Conservation (phyloP, 179 eudicot genomes). For the Nepenthes alata region DNA sequence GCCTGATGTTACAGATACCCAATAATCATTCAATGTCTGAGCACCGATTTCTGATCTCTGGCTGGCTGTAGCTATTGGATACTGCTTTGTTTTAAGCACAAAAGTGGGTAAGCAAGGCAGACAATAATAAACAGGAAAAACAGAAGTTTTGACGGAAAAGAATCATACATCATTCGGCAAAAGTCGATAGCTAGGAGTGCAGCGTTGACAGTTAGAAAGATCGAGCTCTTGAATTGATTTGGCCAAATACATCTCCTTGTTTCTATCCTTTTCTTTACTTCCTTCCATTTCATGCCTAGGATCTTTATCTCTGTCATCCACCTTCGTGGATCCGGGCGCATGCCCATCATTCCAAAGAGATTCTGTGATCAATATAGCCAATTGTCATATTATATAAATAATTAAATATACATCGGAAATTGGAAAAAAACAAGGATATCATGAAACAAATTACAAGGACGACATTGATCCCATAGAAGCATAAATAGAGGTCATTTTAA, state of each 20-base stretch:
- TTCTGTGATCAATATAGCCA: conserved; percentile 32
- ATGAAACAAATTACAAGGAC: no score
- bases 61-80: conserved; percentile 75
- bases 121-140: conserved; percentile 4
- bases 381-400: conserved; percentile 3
- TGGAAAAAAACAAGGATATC: no score
- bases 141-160: conserved; percentile 1
- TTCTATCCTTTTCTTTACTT: conserved; percentile 53
- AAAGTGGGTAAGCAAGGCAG: conserved; percentile 6
- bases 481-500: no score
- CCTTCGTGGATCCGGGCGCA: conserved; percentile 37
- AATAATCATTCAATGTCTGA: conserved; percentile 66
- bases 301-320: conserved; percentile 61
- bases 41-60: conserved; percentile 71
- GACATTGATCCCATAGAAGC: no score
- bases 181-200: conserved; percentile 91
- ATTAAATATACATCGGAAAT: background rate
- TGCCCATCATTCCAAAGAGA: conserved; percentile 52
- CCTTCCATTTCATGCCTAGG: conserved; percentile 53
- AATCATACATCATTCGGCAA: conserved; percentile 69
- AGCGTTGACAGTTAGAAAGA: conserved; percentile 75
- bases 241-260: conserved; percentile 56
- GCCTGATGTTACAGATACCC: conserved; percentile 97
- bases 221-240: conserved; percentile 94
- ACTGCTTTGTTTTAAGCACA: conserved; percentile 26